These are phyloP conservation scores for Hyaloscypha hepaticicola DNA, from an alignment of 495 filamentous ascomycete genomes.

Conservation along the genomic window DNA sequence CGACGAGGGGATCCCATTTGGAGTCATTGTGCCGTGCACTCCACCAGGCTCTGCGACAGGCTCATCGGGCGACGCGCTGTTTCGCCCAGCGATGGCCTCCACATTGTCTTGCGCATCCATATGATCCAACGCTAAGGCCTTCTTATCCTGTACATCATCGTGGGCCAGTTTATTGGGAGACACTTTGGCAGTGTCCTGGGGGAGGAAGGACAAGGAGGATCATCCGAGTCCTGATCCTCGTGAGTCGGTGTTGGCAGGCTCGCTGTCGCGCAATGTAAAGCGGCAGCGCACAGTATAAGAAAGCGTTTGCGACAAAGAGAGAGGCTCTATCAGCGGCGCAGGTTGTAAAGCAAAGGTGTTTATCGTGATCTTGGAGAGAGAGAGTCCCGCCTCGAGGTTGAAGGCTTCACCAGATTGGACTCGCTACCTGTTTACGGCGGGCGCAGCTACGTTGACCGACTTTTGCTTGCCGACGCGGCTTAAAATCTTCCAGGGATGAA, in stretches of 20 bases:
- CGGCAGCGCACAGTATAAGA: not conserved
- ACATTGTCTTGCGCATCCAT: slow-evolving; percentile 28
- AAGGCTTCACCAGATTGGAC: slow-evolving; percentile 11
- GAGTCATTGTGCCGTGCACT: slow-evolving; percentile 13
- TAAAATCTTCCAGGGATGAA: not conserved
- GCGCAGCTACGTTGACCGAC: slow-evolving; percentile 1
- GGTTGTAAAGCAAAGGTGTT: slow-evolving; percentile 1
- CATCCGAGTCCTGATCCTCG: slow-evolving; percentile 30
- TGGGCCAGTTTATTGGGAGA: slow-evolving; percentile 26
- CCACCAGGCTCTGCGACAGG: slow-evolving; percentile 15
- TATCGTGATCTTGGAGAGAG: slow-evolving; percentile 15
- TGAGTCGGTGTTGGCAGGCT: not conserved
- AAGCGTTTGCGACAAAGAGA: slow-evolving; percentile 1
- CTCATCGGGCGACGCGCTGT: slow-evolving; percentile 11
- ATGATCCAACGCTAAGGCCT: slow-evolving; percentile 25
- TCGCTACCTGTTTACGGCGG: slow-evolving; percentile 13
- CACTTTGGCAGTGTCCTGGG: slow-evolving; percentile 31
- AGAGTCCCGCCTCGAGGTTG: slow-evolving; percentile 13
- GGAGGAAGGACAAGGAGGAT: slow-evolving; percentile 31
- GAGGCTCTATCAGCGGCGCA: slow-evolving; percentile 9
- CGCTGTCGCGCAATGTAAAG: slow-evolving; percentile 13
- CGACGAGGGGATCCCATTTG: slow-evolving; percentile 30
- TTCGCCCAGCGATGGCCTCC: slow-evolving; percentile 15
- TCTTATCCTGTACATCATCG: slow-evolving; percentile 29
- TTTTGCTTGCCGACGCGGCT: slow-evolving; percentile 1